Evolutionary conservation across 2,329 filamentous ascomycete species (phyloP).

Genomic region (Botrytis squamosa): DNA sequence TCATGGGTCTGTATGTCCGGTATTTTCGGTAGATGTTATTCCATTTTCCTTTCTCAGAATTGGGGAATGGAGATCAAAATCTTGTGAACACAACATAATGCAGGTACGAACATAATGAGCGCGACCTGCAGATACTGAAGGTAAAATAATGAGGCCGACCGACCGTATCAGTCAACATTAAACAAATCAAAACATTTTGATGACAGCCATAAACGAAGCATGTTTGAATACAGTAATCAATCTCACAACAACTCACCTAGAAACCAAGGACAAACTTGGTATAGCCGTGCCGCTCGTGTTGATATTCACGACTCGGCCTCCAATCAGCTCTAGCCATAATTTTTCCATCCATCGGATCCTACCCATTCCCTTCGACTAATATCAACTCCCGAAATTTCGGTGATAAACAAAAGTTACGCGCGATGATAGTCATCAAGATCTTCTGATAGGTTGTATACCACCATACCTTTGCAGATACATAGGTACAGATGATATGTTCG

Average conservation of each 20-base stretch:
- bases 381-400: constrained; percentile 12
- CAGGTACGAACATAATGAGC: constrained; percentile 17
- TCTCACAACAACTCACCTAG: background rate
- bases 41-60: constrained; percentile 10
- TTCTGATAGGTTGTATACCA: background rate
- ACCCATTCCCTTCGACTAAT: background rate
- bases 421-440: background rate
- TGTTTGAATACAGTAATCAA: background rate
- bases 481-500: background rate
- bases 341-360: constrained; percentile 12
- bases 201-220: constrained; percentile 1
- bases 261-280: background rate
- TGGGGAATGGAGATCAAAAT: constrained; percentile 16
- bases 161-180: background rate
- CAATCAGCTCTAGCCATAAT: background rate
- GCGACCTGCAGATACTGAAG: constrained; percentile 11
- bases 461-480: background rate
- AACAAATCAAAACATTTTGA: constrained; percentile 10
- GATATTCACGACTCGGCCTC: background rate
- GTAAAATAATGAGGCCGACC: background rate
- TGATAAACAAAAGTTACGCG: background rate
- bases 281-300: constrained; percentile 10
- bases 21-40: constrained; percentile 6
- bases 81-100: constrained; percentile 19
- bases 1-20: constrained; percentile 4